These are phyloP conservation scores for Stagonosporopsis vannaccii DNA, from an alignment of 2,329 filamentous ascomycete genomes.

Conservation along the genomic window DNA sequence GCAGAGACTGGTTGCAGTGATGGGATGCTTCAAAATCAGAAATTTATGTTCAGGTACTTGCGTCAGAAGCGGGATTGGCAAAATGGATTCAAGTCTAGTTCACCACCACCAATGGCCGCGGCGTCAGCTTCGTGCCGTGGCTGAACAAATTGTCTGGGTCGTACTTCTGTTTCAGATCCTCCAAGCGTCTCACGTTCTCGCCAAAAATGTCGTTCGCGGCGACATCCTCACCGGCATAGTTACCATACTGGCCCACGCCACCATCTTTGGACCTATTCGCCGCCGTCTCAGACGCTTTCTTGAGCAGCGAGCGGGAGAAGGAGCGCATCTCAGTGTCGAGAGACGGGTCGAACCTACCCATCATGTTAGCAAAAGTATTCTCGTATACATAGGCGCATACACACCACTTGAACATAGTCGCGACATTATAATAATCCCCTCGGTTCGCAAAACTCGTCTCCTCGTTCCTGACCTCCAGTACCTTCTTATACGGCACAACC, in stretches of 20 bases:
- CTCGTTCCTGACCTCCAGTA: constrained; percentile 33
- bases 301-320: constrained; percentile 36
- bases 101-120: constrained; percentile 29
- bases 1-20: neutral
- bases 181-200: constrained; percentile 40
- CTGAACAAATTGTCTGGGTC: constrained; percentile 46
- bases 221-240: constrained; percentile 43
- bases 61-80: neutral
- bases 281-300: constrained; percentile 32
- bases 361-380: neutral
- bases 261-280: constrained; percentile 29
- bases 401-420: constrained; percentile 43
- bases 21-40: neutral
- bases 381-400: neutral
- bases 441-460: constrained; percentile 39
- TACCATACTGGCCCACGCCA: constrained; percentile 44
- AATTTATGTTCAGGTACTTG: neutral
- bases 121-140: constrained; percentile 34
- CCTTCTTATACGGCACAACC: constrained; percentile 36
- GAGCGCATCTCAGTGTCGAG: constrained; percentile 36
- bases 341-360: constrained; percentile 32
- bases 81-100: constrained; percentile 10
- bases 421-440: constrained; percentile 46
- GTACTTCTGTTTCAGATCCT: constrained; percentile 45
- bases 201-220: constrained; percentile 42